These are phyloP conservation scores for Geoglossum glabrum DNA, from an alignment of 495 filamentous ascomycete genomes.

Conservation along the genomic window DNA sequence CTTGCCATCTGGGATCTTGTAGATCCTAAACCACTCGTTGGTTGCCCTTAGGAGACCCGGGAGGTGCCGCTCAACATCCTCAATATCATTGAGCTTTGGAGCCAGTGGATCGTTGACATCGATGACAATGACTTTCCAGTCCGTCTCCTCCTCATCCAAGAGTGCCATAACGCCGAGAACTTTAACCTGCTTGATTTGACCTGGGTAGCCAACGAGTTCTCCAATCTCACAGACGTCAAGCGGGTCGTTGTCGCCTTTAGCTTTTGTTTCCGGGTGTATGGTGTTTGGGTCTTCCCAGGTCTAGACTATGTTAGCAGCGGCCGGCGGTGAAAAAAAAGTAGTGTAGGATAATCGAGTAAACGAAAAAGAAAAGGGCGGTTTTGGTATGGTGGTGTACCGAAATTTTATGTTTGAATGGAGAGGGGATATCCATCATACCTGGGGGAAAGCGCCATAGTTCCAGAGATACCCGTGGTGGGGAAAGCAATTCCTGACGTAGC, in stretches of 20 bases:
- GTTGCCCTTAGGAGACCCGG: conserved; percentile 90
- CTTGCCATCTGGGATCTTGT: conserved; percentile 99
- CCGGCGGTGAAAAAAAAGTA: background rate
- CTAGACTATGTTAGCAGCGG: conserved; percentile 22
- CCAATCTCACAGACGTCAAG: conserved; percentile 99
- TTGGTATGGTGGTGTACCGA: too few species aligned
- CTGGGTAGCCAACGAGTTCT: conserved; percentile 83
- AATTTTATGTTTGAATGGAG: background rate
- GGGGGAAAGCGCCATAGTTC: conserved; percentile 99
- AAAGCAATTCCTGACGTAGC: conserved; percentile 99
- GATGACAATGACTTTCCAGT: conserved; percentile 99
- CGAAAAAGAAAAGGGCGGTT: too few species aligned
- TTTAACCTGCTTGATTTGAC: conserved; percentile 99
- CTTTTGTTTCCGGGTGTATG: conserved; percentile 96
- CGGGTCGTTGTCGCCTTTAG: conserved; percentile 98
- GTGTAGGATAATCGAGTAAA: background rate
- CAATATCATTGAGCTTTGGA: conserved; percentile 90
- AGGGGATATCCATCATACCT: conserved; percentile 32
- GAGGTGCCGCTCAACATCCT: conserved; percentile 97
- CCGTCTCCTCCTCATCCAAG: conserved; percentile 97
- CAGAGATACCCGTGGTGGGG: conserved; percentile 99
- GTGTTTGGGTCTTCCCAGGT: conserved; percentile 98
- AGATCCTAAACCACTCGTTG: conserved; percentile 99
- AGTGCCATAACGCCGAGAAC: conserved; percentile 98
- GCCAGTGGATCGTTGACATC: conserved; percentile 95